Evolutionary conservation across 208 protist species (phyloP).

Genomic region (Crithidia brevicula): DNA sequence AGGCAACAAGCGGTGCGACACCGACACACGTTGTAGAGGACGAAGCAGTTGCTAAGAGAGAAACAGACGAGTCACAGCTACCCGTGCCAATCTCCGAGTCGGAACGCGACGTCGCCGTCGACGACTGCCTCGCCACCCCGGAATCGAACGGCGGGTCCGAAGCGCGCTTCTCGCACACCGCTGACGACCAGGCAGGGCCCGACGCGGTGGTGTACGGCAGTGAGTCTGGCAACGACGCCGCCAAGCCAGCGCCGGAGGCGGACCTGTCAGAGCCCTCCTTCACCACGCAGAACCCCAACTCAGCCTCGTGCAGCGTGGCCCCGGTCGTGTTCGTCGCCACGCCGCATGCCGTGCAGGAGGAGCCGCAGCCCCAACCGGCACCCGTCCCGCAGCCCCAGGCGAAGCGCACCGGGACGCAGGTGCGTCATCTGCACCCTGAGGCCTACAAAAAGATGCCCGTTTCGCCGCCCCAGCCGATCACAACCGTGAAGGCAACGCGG

Average conservation of each 20-base stretch:
- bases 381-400: background rate
- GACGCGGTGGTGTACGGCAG: conserved; percentile 7
- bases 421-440: background rate
- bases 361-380: background rate
- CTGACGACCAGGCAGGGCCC: background rate
- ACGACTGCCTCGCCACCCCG: background rate
- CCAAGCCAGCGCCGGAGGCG: background rate
- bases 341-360: background rate
- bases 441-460: conserved; percentile 7
- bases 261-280: background rate
- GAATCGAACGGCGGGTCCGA: background rate
- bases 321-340: background rate
- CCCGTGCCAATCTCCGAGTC: background rate
- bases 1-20: too few species aligned
- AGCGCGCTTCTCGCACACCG: conserved; percentile 1
- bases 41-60: background rate
- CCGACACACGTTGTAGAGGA: too few species aligned
- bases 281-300: background rate
- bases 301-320: background rate
- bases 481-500: background rate
- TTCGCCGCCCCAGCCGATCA: background rate
- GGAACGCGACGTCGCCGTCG: conserved; percentile 2
- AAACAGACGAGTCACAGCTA: background rate
- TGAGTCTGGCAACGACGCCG: background rate
- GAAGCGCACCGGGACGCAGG: background rate